Evolutionary conservation across 352 stramenopile genomes (phyloP), one percentile per base, ranked within the genome.

Genomic region (Pythium guiyangense): DNA sequence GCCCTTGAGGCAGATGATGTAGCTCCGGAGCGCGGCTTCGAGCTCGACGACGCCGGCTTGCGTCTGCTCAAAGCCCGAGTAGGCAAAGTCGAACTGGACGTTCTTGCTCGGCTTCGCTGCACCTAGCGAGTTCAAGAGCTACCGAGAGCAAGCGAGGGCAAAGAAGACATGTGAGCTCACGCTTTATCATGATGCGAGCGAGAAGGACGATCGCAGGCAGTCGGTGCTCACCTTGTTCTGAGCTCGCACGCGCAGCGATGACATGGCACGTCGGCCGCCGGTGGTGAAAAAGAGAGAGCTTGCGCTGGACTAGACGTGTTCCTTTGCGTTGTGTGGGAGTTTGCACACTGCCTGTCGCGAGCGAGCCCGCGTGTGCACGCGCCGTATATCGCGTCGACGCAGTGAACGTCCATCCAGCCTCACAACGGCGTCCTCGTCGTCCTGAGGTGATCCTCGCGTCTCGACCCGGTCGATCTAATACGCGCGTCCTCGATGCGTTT

Each of bases 101-200:
- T 93, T 93, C 51, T 79, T 90, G 60, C 83, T 93, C 25, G 80
- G 74, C 35, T 90, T 93, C 18, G 77, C 60, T 10, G 80, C 79
- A 0, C 83, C 83, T 5, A 93, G 64, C 52, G 71, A 82, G 45
- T 62, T 78, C 37, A 93, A 59, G 22, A 93, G 54, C 75, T 80
- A 60, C 2, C 25, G 2, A 35, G 12, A 64, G 9, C n/a, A 15
- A 54, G 29, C 37, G 5, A 34, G 17, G 53, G 17, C 48, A 15
- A 26, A 25, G 18, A 22, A 22, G 22, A 22, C 1, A 20, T 22
- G 40, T 46, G 17, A 22, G 20, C 5, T 18, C 17, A 22, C 4
- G 31, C 1, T 37, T 37, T 6, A 10, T 10, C 31, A 37, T 0
- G 31, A 37, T 37, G 31, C 31, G 8, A 37, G 31, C 4, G 4